These are phyloP conservation scores for Rhamnella rubrinervis DNA, from an alignment of 331 rosid species.

Conservation along the genomic window DNA sequence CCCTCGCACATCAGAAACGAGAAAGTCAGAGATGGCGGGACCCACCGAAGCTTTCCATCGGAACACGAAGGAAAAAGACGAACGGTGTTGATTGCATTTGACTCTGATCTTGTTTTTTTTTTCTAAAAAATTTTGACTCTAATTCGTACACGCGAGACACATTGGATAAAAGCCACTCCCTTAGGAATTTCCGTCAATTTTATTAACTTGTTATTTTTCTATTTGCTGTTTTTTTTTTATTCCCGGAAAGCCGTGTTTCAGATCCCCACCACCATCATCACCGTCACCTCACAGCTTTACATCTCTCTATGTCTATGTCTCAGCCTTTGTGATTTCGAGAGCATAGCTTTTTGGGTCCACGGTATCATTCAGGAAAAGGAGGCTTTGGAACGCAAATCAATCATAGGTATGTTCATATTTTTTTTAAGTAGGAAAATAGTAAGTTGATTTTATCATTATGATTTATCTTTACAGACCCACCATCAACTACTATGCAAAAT, in stretches of 20 bases:
- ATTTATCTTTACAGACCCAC: neutral
- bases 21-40: too few species aligned
- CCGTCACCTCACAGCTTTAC: neutral
- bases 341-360: constrained; percentile 1
- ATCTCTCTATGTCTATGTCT: neutral
- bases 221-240: neutral
- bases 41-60: too few species aligned
- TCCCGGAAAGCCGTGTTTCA: neutral
- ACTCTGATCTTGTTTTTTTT: neutral
- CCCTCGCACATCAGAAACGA: too few species aligned
- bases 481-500: neutral
- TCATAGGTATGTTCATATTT: neutral
- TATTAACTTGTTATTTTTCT: neutral
- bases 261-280: constrained; percentile 15
- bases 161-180: neutral
- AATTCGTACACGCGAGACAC: neutral
- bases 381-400: constrained; percentile 14
- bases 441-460: constrained; percentile 9
- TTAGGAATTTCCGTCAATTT: neutral
- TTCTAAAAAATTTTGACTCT: too few species aligned
- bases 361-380: neutral
- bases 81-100: neutral
- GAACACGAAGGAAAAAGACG: too few species aligned
- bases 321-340: neutral
- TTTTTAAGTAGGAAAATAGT: neutral